Percentiles rank a stretch among this genome's conserved stretches.
These are phyloP conservation scores for Clausena lansium DNA, from an alignment of 345 rosid genomes.

Conservation along the genomic window DNA sequence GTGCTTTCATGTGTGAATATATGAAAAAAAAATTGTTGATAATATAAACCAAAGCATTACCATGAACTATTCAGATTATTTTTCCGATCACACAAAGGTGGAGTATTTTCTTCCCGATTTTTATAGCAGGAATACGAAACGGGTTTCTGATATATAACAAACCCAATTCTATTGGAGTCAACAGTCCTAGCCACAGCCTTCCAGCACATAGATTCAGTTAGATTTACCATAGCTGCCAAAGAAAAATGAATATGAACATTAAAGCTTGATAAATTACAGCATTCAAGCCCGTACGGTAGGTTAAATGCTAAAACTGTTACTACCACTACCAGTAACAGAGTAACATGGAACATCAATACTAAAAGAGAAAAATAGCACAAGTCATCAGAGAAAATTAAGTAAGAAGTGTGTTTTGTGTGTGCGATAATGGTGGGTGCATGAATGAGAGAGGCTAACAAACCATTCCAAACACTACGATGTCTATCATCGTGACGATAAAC, in stretches of 20 bases:
- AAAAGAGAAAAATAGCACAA: not conserved
- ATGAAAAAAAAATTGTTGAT: not conserved
- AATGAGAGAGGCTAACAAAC: constrained; percentile 31
- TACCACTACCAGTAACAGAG: not conserved
- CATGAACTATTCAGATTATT: constrained; percentile 52
- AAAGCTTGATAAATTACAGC: constrained; percentile 11
- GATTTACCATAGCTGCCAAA: constrained; percentile 69
- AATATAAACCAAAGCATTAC: constrained; percentile 35
- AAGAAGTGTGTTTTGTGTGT: not conserved
- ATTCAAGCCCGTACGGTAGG: not conserved
- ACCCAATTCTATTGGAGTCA: constrained; percentile 70
- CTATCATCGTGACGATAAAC: constrained; percentile 65
- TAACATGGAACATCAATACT: not conserved
- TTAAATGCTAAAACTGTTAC: not conserved
- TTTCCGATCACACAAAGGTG: constrained; percentile 63
- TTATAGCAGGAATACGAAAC: constrained; percentile 64
- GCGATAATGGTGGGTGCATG: too few species aligned
- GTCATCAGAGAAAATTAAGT: not conserved
- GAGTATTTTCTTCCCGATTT: constrained; percentile 43
- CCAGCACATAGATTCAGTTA: constrained; percentile 89
- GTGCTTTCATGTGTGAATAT: not conserved
- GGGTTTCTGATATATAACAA: constrained; percentile 84
- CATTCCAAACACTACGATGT: constrained; percentile 68
- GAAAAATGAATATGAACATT: constrained; percentile 2
- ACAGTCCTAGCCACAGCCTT: constrained; percentile 56